phyloP scores from a whole-genome alignment of 441 rosid species.

The Flueggea neowawraea region DNA sequence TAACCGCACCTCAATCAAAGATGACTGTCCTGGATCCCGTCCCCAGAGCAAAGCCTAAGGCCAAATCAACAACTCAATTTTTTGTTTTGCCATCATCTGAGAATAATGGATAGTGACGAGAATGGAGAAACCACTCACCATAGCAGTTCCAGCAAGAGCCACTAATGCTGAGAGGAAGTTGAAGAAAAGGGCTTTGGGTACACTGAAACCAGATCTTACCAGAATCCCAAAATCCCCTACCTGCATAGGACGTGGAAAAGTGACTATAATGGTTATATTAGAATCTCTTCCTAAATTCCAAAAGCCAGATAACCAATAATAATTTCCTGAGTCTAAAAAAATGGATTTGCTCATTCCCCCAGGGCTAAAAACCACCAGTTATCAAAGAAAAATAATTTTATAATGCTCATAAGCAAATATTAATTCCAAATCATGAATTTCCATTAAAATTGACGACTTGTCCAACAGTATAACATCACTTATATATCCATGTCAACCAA shows the following conservation, averaged over 20 bases:
- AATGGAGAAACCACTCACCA: conserved; percentile 41
- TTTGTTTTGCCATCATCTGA: background rate
- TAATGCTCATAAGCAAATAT: too few relatives aligned
- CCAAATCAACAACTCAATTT: conserved; percentile 6
- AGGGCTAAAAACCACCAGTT: too few relatives aligned
- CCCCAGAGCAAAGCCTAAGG: conserved; percentile 83
- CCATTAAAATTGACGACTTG: too few relatives aligned
- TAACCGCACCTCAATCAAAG: conserved; percentile 74
- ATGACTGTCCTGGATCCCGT: conserved; percentile 87
- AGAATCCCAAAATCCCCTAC: conserved; percentile 91
- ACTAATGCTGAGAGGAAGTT: conserved; percentile 90
- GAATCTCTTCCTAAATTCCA: too few relatives aligned
- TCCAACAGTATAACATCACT: too few relatives aligned
- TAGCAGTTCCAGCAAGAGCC: conserved; percentile 82
- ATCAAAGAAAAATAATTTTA: too few relatives aligned
- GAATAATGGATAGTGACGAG: background rate
- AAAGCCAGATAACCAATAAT: too few relatives aligned
- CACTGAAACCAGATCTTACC: conserved; percentile 93
- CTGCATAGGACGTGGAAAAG: conserved; percentile 27
- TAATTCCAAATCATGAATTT: too few relatives aligned
- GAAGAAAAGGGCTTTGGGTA: conserved; percentile 84
- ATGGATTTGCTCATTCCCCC: too few relatives aligned
- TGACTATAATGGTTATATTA: too few relatives aligned
- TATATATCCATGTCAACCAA: too few relatives aligned
- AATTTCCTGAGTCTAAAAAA: too few relatives aligned